phyloP scores from a whole-genome alignment of 345 rosid species.

The Gossypium raimondii region DNA sequence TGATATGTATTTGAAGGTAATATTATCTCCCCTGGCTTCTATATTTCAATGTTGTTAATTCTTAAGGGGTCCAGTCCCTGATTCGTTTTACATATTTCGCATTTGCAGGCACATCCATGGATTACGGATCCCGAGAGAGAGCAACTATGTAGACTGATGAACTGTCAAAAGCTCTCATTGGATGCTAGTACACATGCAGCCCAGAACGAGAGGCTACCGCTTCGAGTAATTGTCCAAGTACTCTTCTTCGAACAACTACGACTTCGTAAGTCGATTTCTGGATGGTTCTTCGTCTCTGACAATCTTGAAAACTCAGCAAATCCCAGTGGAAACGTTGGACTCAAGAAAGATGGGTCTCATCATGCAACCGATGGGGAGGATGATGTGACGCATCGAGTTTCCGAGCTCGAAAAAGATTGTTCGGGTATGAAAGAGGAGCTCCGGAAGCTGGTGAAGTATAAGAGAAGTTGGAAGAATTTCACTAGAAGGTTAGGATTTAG shows the following conservation, averaged over 20 bases:
- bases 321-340: conserved; percentile 11
- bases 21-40: background rate
- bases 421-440: conserved; percentile 59
- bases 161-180: conserved; percentile 76
- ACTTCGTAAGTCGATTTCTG: conserved; percentile 60
- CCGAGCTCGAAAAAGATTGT: conserved; percentile 69
- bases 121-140: conserved; percentile 69
- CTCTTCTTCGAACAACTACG: conserved; percentile 74
- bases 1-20: conserved; percentile 74
- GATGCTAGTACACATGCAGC: conserved; percentile 86
- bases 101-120: conserved; percentile 74
- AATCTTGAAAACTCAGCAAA: conserved; percentile 47
- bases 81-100: background rate
- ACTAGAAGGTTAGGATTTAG: conserved; percentile 45
- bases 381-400: conserved; percentile 50
- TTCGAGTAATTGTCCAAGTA: conserved; percentile 69
- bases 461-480: conserved; percentile 55
- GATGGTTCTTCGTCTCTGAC: conserved; percentile 74
- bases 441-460: conserved; percentile 49
- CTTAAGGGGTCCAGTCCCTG: background rate
- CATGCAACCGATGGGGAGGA: conserved; percentile 20
- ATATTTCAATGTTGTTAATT: background rate
- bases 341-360: background rate
- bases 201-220: conserved; percentile 76
- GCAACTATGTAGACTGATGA: conserved; percentile 72